phyloP scores from a whole-genome alignment of 306 rosid genomes.

The Casuarina glauca region DNA sequence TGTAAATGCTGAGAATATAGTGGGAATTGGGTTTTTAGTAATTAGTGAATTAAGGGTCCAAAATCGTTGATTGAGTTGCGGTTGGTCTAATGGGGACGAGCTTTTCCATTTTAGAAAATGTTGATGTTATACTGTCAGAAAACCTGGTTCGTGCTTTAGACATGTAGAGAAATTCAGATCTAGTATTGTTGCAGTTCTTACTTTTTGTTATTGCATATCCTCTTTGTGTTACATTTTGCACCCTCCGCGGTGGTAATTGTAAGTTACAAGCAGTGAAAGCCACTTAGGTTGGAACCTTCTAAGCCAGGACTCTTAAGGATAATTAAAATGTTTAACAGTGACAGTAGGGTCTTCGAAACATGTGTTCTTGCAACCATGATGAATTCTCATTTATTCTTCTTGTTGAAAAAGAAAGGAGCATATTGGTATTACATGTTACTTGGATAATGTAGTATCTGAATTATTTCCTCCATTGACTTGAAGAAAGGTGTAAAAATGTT shows the following conservation, averaged over 20 bases:
- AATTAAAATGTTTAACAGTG: background rate
- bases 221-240: background rate
- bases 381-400: background rate
- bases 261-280: background rate
- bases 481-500: background rate
- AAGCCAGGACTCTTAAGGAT: background rate
- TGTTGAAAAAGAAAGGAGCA: background rate
- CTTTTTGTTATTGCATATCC: background rate
- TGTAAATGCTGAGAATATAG: background rate
- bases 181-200: background rate
- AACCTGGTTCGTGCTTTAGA: background rate
- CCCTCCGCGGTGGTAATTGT: background rate
- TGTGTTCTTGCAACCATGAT: background rate
- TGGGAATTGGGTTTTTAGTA: background rate
- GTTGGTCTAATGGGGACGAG: background rate
- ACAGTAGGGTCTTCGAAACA: background rate
- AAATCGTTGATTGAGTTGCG: constrained; percentile 8
- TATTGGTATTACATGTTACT: background rate
- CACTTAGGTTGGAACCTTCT: background rate
- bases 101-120: background rate
- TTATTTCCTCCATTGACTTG: background rate
- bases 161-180: background rate
- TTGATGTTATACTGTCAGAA: background rate
- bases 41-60: background rate
- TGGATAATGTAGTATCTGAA: background rate